Base-by-base conservation (phyloP, 371 early-diverging fungal genomes). In the Cladochytrium tenue region DNA sequence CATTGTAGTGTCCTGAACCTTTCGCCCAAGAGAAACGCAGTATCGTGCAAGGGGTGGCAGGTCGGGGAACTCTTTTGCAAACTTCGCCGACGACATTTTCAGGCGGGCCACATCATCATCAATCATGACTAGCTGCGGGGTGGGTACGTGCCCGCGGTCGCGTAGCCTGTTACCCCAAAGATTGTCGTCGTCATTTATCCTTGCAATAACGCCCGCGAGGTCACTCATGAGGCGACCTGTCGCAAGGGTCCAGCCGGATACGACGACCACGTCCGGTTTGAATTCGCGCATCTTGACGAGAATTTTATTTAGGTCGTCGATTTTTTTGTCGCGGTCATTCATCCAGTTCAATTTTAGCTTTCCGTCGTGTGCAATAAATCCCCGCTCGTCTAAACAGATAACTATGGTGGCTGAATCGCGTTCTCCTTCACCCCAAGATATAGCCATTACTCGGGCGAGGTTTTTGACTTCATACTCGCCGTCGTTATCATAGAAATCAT, bases 91-190 rank as follows among this genome's bases (percentile, higher is more conserved):
- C 64, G 88, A 85, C 74, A 90, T 91, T 73, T 87, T 94, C 10
- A 96, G 68, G 17, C 93, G 87, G 0, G 97, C 94, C 0, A 88
- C 88, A 62, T 95, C 94, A 77, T 98, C 98, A 51, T 90, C 88
- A 13, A 91, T 89, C 53, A 91, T 79, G 7, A 83, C 68, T 32
- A 93, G 81, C 1, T 56, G 63, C 5, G 68, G 70, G 4, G 27
- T 35, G 2, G 43, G n/a, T n/a, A 69, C 31, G 1, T 20, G 17
- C 13, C 56, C 35, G 77, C 20, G 2, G 77, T 64, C 34, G 79
- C 79, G 58, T 76, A 86, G 50, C 64, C 75, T 25, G 65, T 56
- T 34, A 69, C 67, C 17, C 67, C 63, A 1, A 33, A 28, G 15
- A 28, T 36, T 31, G 7, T 28, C 32, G 13, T 56, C 71, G 61